Evolutionary conservation across 148 eudicot species (phyloP).

Genomic region (Talinum fruticosum): DNA sequence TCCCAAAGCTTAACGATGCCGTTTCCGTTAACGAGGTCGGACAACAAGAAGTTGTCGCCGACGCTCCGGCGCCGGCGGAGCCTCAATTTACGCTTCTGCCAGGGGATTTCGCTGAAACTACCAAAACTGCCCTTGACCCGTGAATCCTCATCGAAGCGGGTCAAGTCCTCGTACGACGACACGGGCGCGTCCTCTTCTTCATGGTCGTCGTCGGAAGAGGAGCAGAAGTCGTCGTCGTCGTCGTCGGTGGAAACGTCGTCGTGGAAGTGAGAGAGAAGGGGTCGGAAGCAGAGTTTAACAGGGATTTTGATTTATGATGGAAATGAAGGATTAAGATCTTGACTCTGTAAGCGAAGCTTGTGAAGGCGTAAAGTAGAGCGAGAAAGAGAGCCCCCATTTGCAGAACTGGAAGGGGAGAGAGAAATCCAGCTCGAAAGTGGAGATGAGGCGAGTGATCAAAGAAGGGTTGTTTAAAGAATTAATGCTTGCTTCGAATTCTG

Average conservation of each 20-base stretch:
- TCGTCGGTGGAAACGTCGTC: constrained; percentile 27
- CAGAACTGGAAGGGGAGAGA: constrained; percentile 41
- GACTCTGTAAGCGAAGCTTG: constrained; percentile 39
- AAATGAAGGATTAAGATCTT: constrained; percentile 35
- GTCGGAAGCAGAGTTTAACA: constrained; percentile 27
- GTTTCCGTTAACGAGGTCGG: constrained; percentile 51
- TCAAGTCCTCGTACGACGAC: background rate
- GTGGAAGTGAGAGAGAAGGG: constrained; percentile 21
- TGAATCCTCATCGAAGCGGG: constrained; percentile 34
- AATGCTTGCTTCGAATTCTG: constrained; percentile 45
- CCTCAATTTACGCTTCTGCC: constrained; percentile 29
- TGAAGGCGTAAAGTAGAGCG: constrained; percentile 52
- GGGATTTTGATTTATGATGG: constrained; percentile 26
- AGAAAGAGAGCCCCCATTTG: constrained; percentile 73
- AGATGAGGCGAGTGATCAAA: constrained; percentile 37
- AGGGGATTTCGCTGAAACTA: constrained; percentile 9
- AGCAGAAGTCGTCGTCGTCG: constrained; percentile 35
- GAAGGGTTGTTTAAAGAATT: constrained; percentile 36
- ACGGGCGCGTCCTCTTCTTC: background rate
- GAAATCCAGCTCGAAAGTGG: constrained; percentile 31
- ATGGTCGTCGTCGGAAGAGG: constrained; percentile 18
- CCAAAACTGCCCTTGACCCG: constrained; percentile 37
- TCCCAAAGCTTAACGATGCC: constrained; percentile 79
- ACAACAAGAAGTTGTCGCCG: constrained; percentile 33
- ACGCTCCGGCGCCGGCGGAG: constrained; percentile 26